A percentile compares a stretch with the other conserved stretches of the same genome.
phyloP scores from a whole-genome alignment of 129 eudicot species.

The Rutidosis leptorrhynchoides region DNA sequence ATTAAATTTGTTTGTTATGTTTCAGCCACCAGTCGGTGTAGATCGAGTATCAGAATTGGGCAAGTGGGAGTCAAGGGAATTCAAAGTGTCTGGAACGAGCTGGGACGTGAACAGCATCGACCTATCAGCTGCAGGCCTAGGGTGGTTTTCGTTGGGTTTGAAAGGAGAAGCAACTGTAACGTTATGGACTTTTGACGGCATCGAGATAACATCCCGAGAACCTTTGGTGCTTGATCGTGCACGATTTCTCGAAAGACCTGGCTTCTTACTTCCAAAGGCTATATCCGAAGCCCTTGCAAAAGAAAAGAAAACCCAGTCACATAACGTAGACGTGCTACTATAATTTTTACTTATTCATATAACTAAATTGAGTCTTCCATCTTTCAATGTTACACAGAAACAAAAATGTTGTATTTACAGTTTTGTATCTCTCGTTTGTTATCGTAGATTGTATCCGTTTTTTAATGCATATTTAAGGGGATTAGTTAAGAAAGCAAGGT shows the following conservation, averaged over 20 bases:
- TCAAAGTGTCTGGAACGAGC: slow-evolving; percentile 81
- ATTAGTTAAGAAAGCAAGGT: slow-evolving; percentile 3
- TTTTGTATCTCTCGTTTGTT: slow-evolving; percentile 14
- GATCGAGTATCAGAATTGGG: slow-evolving; percentile 82
- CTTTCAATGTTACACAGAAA: not conserved
- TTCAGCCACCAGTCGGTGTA: slow-evolving; percentile 81
- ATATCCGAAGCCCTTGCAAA: slow-evolving; percentile 76
- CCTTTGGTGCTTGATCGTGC: slow-evolving; percentile 54
- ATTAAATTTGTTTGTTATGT: slow-evolving; percentile 14
- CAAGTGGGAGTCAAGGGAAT: slow-evolving; percentile 62
- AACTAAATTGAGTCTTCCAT: not conserved
- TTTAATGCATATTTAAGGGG: not conserved
- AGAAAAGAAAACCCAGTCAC: slow-evolving; percentile 56
- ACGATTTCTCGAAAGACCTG: slow-evolving; percentile 74
- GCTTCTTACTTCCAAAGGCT: slow-evolving; percentile 91
- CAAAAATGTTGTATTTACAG: not conserved
- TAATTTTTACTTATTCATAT: slow-evolving; percentile 9
- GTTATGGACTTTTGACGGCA: slow-evolving; percentile 75
- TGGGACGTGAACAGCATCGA: slow-evolving; percentile 89
- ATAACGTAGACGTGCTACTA: slow-evolving; percentile 22
- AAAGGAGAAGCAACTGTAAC: slow-evolving; percentile 81
- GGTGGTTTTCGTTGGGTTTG: slow-evolving; percentile 92
- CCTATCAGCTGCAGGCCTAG: slow-evolving; percentile 80
- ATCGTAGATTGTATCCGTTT: not conserved
- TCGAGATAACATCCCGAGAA: slow-evolving; percentile 73